Evolutionary conservation across 2,329 filamentous ascomycete genomes (phyloP), one percentile per base, ranked within the genome.

Genomic region (Talaromyces sp.): DNA sequence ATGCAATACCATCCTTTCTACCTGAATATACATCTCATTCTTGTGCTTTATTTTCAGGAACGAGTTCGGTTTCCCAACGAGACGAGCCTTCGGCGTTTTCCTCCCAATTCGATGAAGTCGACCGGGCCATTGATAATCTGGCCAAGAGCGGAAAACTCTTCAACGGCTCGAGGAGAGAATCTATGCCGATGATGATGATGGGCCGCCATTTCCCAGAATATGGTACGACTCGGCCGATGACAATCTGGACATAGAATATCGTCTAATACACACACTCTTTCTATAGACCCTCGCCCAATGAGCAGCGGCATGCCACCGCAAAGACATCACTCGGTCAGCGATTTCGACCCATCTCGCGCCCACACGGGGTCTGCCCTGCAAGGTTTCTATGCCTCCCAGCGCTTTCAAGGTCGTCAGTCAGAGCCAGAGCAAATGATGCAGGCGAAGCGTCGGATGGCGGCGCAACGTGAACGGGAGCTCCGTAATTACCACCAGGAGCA

Each of bases 401-500:
- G 93, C 73, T 94, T 95, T 79, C 91, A 93, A 79, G 86, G 82
- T 81, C 91, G 82, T 80, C 91, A 84, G 79, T 92, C 84, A 82
- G 94, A 97, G 81, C 91, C 92, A 77, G 94, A 97, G 81, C 92
- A 97, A 81, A 91, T 97, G 87, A 91, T 96, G 84, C 94, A 97
- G 86, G 92, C 92, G 72, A 97, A 97, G 85, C 91, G 94, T 82
- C 90, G 93, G 83, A 95, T 97, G 91, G 94, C 94, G 73, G 94
- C 94, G 77, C 94, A 97, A 81, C 91, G 94, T 79, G 94, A 99
- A 84, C 90, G 93, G 79, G 94, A 99, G 83, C 88, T 99, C 78
- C 91, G 94, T 79, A 99, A 97, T 81, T 96, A 97, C 81, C 94
- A 99, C 81, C 95, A 97, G 81, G 94, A 99, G 86, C 94, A 99